These are phyloP conservation scores for Apiospora saccharicola DNA, from an alignment of 2,329 filamentous ascomycete genomes.

Conservation along the genomic window DNA sequence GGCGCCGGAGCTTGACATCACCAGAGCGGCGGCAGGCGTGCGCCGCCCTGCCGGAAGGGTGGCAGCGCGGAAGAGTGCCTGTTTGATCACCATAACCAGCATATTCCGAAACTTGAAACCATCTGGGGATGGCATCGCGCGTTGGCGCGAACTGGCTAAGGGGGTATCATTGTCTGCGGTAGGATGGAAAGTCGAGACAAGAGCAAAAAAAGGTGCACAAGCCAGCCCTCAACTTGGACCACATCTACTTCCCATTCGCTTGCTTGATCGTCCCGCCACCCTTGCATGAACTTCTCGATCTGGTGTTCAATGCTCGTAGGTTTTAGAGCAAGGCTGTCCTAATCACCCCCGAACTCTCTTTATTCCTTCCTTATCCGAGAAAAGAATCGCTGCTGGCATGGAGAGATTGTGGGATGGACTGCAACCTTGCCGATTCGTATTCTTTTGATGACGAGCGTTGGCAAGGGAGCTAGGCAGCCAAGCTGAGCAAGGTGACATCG, in stretches of 20 bases:
- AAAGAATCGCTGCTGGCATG: not conserved
- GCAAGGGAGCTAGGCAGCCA: slow-evolving; percentile 2
- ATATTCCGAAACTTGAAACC: slow-evolving; percentile 43
- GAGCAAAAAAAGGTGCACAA: slow-evolving; percentile 7
- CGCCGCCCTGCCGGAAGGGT: slow-evolving; percentile 15
- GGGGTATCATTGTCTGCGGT: not conserved
- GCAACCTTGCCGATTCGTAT: slow-evolving; percentile 20
- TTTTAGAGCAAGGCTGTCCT: not conserved
- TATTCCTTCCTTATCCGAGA: not conserved
- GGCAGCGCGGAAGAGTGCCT: slow-evolving; percentile 31
- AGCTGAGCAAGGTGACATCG: slow-evolving; percentile 36
- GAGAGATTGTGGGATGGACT: not conserved
- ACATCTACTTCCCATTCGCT: slow-evolving; percentile 23
- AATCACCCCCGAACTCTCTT: not conserved
- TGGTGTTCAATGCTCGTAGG: slow-evolving; percentile 15
- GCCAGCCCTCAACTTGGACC: slow-evolving; percentile 22
- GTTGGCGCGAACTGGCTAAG: slow-evolving; percentile 17
- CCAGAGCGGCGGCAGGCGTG: slow-evolving; percentile 16
- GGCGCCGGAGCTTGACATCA: slow-evolving; percentile 14
- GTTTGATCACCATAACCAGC: slow-evolving; percentile 42
- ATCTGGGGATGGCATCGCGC: slow-evolving; percentile 22
- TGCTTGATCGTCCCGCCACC: slow-evolving; percentile 33
- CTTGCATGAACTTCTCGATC: slow-evolving; percentile 28
- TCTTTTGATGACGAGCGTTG: slow-evolving; percentile 13
- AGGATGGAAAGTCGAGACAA: not conserved